A percentile compares a stretch with the other conserved stretches of the same genome.
Conservation (phyloP, 176 grass and related monocot species). For the Carex myosuroides region DNA sequence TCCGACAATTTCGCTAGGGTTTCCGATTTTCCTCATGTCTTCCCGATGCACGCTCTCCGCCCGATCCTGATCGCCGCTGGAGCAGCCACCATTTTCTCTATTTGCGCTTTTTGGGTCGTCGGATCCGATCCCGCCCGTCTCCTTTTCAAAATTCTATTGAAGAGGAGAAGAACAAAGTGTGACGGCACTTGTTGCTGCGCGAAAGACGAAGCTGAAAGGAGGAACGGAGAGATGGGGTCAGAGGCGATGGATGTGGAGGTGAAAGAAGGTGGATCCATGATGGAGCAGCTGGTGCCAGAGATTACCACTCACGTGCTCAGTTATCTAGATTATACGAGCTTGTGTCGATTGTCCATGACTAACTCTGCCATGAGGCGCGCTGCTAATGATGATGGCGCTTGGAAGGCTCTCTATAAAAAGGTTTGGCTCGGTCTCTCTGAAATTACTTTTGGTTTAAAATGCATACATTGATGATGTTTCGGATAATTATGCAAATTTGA, state of each 20-base stretch:
- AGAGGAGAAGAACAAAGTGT: not conserved
- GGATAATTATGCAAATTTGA: not conserved
- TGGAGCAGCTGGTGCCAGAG: constrained; percentile 98
- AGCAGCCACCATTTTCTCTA: constrained; percentile 57
- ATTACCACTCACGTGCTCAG: constrained; percentile 94
- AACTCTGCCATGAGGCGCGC: constrained; percentile 94
- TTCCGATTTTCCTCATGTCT: constrained; percentile 24
- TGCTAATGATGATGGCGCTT: constrained; percentile 88
- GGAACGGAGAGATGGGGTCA: constrained; percentile 48
- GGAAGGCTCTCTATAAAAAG: constrained; percentile 95
- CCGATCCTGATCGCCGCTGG: constrained; percentile 68
- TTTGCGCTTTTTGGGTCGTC: constrained; percentile 49
- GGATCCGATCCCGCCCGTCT: constrained; percentile 16
- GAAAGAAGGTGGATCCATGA: constrained; percentile 76
- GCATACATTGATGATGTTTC: not conserved
- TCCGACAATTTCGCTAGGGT: constrained; percentile 23
- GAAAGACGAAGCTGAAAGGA: not conserved
- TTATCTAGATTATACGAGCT: constrained; percentile 90
- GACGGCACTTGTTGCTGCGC: constrained; percentile 20
- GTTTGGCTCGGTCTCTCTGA: not conserved
- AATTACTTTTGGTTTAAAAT: not conserved
- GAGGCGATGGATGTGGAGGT: constrained; percentile 46
- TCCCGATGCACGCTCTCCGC: constrained; percentile 55
- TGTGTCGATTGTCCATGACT: constrained; percentile 95
- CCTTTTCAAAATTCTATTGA: constrained; percentile 9